Conservation (phyloP, 2,329 filamentous ascomycete genomes). For the Emydomyces testavorans region DNA sequence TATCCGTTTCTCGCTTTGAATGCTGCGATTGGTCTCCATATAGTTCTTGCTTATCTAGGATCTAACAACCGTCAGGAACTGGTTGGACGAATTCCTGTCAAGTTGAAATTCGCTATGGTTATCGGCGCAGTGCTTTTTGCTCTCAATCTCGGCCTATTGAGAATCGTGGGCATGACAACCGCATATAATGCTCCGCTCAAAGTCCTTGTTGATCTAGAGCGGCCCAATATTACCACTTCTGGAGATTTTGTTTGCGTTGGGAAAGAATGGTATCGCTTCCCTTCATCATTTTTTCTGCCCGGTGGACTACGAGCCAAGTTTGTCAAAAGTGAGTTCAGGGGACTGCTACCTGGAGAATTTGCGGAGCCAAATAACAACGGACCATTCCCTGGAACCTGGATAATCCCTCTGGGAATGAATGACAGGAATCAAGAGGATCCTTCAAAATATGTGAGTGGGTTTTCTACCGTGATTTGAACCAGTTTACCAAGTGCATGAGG, state of each 20-base stretch:
- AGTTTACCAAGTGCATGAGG: not conserved
- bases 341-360: conserved; percentile 83
- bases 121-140: conserved; percentile 51
- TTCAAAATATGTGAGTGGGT: conserved; percentile 59
- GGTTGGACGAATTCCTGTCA: conserved; percentile 59
- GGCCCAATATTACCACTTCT: conserved; percentile 42
- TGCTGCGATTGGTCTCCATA: conserved; percentile 72
- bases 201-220: conserved; percentile 41
- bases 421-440: conserved; percentile 78
- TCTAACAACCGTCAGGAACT: conserved; percentile 55
- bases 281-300: conserved; percentile 82
- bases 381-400: conserved; percentile 72
- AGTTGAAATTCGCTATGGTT: conserved; percentile 59
- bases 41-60: conserved; percentile 64
- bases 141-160: conserved; percentile 54
- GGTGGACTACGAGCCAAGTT: conserved; percentile 77
- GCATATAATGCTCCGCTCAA: conserved; percentile 75
- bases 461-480: conserved; percentile 23
- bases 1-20: conserved; percentile 88
- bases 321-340: conserved; percentile 77
- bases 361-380: conserved; percentile 59
- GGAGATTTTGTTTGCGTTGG: conserved; percentile 74
- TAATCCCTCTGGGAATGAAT: conserved; percentile 75
- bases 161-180: conserved; percentile 64
- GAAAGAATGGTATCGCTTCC: conserved; percentile 98